phyloP scores from a whole-genome alignment of 208 protist genomes.

The Crithidia sp. region DNA sequence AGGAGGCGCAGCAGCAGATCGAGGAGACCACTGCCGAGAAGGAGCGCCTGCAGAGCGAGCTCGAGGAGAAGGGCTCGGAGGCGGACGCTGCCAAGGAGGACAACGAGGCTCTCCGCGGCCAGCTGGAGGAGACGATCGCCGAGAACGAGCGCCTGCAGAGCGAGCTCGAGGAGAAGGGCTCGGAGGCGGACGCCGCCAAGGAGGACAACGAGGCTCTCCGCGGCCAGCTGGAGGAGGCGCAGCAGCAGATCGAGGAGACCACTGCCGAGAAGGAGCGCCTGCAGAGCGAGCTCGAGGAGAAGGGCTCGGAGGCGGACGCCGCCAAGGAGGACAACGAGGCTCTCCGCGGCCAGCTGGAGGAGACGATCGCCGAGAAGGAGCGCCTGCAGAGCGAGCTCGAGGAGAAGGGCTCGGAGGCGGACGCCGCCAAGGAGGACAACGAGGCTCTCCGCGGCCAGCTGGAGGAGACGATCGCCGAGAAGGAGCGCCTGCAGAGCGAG shows the following conservation, averaged over 20 bases:
- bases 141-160: too few relatives aligned
- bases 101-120: too few relatives aligned
- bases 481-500: conserved; percentile 16
- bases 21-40: too few relatives aligned
- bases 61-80: conserved; percentile 1
- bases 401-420: conserved; percentile 15
- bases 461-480: conserved; percentile 12
- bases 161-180: too few relatives aligned
- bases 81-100: too few relatives aligned
- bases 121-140: too few relatives aligned
- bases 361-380: conserved; percentile 33
- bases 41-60: too few relatives aligned
- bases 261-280: conserved; percentile 24
- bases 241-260: too few relatives aligned
- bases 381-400: conserved; percentile 29
- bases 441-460: not conserved
- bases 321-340: conserved; percentile 16
- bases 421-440: conserved; percentile 3
- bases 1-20: too few relatives aligned
- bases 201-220: too few relatives aligned
- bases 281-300: conserved; percentile 25
- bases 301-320: conserved; percentile 5
- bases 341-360: conserved; percentile 24
- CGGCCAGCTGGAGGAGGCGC: too few relatives aligned
- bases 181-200: too few relatives aligned